Base-by-base conservation (phyloP, 306 rosid genomes). In the Dalbergia cochinchinensis region DNA sequence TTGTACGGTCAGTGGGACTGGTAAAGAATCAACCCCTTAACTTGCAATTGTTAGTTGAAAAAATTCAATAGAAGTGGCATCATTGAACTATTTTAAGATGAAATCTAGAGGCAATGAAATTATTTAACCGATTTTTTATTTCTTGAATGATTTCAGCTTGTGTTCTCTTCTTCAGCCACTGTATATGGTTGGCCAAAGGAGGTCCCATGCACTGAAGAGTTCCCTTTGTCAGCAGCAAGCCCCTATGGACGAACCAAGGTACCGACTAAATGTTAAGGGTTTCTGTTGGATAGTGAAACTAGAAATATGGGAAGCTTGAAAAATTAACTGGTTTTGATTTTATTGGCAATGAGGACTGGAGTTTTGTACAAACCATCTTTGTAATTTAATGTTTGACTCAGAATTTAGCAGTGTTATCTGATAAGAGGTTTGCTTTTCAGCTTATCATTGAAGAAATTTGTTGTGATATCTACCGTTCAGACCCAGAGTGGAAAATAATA, bases 201-300 rank as follows among this genome's bases (percentile, higher is more conserved):
- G 87, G 96, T 96, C 53, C 99, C 99, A 18, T 96, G 99, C 81
- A 96, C 99, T 5, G 99, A 96, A 86, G 98, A 96, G 73, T 96
- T 93, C 64, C 98, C 98, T 58, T 87, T 96, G 65, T 83, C 75
- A 35, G 96, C 96, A n/a, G 61, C 84, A 7, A 96, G 92, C 80
- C 99, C 99, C 16, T 96, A 96, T 82, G 99, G 99, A 64, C 81
- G 94, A 82, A 96, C 99, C 81, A 96, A 96, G 98, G 99, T 90
- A 85, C 57, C 14, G 60, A 47, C 54, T 69, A 77, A 53, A 41
- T 74, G 35, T 47, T 58, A 2, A 53, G 33, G 18, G 10, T 33
- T 7, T 20, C 65, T 80, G 33, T 64, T 68, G 5, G 34, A 73
- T 13, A 44, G 8, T 79, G 11, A 67, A 58, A 64, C 41, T 69